Conservation (phyloP, 1,139 yeast genomes). For the Protomyces inouyei region DNA sequence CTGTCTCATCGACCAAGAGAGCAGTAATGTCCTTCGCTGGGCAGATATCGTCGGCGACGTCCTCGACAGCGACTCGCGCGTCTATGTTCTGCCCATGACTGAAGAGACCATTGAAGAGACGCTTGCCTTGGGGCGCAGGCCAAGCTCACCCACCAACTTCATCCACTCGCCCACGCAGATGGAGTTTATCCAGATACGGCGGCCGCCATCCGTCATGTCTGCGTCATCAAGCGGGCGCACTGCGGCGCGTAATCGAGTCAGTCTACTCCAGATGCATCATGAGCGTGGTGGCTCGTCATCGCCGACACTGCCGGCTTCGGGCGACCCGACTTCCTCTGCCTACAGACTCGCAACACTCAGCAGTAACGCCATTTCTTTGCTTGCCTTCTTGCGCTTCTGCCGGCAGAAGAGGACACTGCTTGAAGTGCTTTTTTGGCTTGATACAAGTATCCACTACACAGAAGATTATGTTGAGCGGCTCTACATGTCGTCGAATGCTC, state of each 20-base stretch:
- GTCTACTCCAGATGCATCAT: neutral
- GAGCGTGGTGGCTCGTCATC: neutral
- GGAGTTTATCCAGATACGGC: constrained; percentile 14
- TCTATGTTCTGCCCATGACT: constrained; percentile 8
- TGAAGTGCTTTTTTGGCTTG: constrained; percentile 20
- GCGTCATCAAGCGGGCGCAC: neutral
- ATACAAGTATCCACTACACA: constrained; percentile 1
- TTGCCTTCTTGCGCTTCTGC: constrained; percentile 15
- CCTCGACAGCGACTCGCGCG: constrained; percentile 11
- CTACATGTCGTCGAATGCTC: constrained; percentile 8
- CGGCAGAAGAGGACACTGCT: constrained; percentile 4
- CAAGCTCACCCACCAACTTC: neutral
- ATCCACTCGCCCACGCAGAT: constrained; percentile 2
- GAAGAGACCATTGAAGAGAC: constrained; percentile 9
- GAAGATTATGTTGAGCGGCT: constrained; percentile 6
- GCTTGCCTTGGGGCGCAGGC: neutral
- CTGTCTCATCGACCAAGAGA: constrained; percentile 14
- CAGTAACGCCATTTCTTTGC: constrained; percentile 6
- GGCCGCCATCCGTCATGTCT: neutral
- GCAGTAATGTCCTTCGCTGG: constrained; percentile 20
- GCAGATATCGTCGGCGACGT: constrained; percentile 14
- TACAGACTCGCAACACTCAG: neutral
- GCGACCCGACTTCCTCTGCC: neutral
- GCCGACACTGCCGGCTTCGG: neutral
- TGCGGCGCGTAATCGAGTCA: neutral